Percentiles rank a stretch among this genome's conserved stretches.
Conservation (phyloP, 495 filamentous ascomycete species). For the Hyphodiscus hymeniophilus region DNA sequence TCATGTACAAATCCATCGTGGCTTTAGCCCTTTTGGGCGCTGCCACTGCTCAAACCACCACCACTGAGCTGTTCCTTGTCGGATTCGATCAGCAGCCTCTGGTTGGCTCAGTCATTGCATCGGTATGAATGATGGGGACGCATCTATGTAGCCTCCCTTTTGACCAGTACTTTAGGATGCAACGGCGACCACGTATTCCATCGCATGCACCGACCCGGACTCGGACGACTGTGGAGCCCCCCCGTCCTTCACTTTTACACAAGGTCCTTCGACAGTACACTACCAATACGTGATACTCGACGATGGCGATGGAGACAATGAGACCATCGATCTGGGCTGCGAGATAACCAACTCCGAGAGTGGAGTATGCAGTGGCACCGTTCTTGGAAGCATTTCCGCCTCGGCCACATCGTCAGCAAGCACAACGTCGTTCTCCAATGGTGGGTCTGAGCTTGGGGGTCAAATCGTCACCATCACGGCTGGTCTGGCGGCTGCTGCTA, state of each 20-base stretch:
- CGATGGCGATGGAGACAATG: neutral
- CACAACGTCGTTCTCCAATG: conserved; percentile 1
- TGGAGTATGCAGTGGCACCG: conserved; percentile 4
- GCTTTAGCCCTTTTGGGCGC: conserved; percentile 5
- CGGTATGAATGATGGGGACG: conserved; percentile 5
- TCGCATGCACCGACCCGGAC: conserved; percentile 3
- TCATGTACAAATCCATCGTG: conserved; percentile 10
- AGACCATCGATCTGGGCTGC: conserved; percentile 6
- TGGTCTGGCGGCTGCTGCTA: neutral
- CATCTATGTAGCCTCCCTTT: neutral
- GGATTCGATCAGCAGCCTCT: conserved; percentile 11
- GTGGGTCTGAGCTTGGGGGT: neutral
- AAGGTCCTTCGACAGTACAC: conserved; percentile 13
- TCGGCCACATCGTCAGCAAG: neutral
- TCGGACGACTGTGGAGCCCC: conserved; percentile 5
- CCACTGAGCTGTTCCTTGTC: neutral
- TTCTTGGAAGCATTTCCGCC: neutral
- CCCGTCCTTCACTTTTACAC: conserved; percentile 10
- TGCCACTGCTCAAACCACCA: conserved; percentile 5
- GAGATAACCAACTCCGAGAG: conserved; percentile 5
- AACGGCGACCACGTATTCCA: conserved; percentile 15
- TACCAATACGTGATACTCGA: neutral
- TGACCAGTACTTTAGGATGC: conserved; percentile 3
- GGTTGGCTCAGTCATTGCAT: conserved; percentile 10
- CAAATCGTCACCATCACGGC: conserved; percentile 9